Base-by-base conservation (phyloP, 352 stramenopile species). In the Blastocystis sp. region DNA sequence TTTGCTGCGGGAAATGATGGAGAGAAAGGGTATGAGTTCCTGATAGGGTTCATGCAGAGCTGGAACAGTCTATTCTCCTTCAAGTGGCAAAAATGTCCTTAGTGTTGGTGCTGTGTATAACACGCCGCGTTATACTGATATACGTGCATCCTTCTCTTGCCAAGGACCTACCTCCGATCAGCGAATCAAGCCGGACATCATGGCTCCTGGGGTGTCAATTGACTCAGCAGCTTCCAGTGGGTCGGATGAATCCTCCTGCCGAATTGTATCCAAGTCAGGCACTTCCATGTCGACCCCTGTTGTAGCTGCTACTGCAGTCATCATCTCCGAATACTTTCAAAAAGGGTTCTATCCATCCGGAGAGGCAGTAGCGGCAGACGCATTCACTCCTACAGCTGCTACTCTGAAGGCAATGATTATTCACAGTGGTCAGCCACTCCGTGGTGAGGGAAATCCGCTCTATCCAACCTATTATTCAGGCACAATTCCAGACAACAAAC, bases 1-100 rank as follows among this genome's bases (percentile, higher is more conserved):
- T 93, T 96, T 20, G 94, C 94, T 0, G 94, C 94, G 8, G 94
- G 94, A 69, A 97, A 97, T 90, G 94, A 93, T 54, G 94, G 94
- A 18, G 94, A 94, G 18, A 92, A 92, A n/a, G 93, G 93, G 5
- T 84, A 47, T 77, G 20, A 5, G 6, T 61, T 3, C 0, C 39
- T 29, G 7, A 39, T 15, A 4, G 3, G 3, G 8, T 15, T 53
- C 23, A 56, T 53, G 50, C 56, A 77, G 66, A 53, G 53, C 88
- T 29, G 87, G 82, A 80, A 91, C 54, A 0, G 93, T 96, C 79
- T 92, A 91, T 29, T 93, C 91, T 29, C 93, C 93, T 0, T 93
- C 92, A 0, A 92, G 91, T 43, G 93, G 92, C n/a, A 96, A 96
- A 90, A 96, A 96, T 73, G 92, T 93, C 50, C 92, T 96, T 61